Evolutionary conservation across 106 monocot species (phyloP).

Genomic region (Alisma plantagoaquatica): DNA sequence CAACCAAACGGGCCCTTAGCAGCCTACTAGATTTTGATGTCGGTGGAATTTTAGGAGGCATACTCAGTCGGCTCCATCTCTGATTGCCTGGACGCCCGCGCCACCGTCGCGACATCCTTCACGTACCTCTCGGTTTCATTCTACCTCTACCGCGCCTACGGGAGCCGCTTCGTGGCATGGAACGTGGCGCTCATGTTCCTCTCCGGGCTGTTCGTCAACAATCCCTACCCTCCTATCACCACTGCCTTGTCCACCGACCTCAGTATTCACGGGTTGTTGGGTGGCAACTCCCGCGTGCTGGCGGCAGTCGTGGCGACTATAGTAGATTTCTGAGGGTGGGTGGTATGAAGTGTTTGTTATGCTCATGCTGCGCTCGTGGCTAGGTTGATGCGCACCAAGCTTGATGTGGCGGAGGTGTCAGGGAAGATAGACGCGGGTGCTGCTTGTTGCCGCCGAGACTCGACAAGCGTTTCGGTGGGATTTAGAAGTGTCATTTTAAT

Average conservation of each 20-base stretch:
- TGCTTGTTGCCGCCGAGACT: too few relatives aligned
- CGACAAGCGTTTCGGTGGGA: too few relatives aligned
- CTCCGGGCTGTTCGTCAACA: slow-evolving; percentile 58
- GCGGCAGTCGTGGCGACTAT: slow-evolving; percentile 59
- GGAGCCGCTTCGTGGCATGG: slow-evolving; percentile 35
- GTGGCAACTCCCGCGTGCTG: slow-evolving; percentile 49
- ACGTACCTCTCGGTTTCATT: slow-evolving; percentile 54
- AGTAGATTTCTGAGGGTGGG: not conserved
- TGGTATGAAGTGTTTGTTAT: slow-evolving; percentile 10
- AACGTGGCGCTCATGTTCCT: slow-evolving; percentile 52
- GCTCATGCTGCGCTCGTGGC: slow-evolving; percentile 27
- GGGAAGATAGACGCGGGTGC: too few relatives aligned
- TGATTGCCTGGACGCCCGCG: slow-evolving; percentile 49
- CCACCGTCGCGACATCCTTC: slow-evolving; percentile 60
- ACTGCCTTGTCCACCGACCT: slow-evolving; percentile 69
- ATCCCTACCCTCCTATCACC: slow-evolving; percentile 67
- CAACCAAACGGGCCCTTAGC: too few relatives aligned
- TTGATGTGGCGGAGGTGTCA: slow-evolving; percentile 22
- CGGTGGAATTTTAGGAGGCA: slow-evolving; percentile 65
- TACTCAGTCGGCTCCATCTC: slow-evolving; percentile 75
- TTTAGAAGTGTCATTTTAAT: too few relatives aligned
- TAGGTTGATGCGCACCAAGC: slow-evolving; percentile 10
- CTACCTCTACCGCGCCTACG: slow-evolving; percentile 55
- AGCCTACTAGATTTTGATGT: too few relatives aligned
- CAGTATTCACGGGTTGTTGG: slow-evolving; percentile 25